Base-by-base conservation (phyloP, 306 rosid genomes). In the Lathyrus aphaca region DNA sequence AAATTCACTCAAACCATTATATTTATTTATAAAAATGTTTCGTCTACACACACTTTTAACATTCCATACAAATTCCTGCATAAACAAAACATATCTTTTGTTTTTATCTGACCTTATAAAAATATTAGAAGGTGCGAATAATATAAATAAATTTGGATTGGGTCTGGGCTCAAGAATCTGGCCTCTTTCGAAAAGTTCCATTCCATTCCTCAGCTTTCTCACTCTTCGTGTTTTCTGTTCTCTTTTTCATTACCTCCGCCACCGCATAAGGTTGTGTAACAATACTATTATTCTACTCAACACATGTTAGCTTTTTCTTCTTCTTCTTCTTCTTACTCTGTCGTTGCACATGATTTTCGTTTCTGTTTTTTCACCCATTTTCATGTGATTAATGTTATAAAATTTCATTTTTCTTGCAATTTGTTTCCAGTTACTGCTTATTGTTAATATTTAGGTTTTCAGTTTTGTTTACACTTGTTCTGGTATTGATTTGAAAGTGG, bases 221-320 rank as follows among this genome's bases (percentile, higher is more conserved):
- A 51, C 58, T 10, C 19, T 17, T 4, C 3, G 15, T 4, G 0
- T 50, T 50, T 4, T 10, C 57, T 7, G 0, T 48, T 48, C 54
- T 35, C 10, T 35, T 35, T 9, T 49, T 9, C 23, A 3, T 8
- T 12, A 3, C 8, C 25, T 53, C 29, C 59, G n/a, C 15, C 8
- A 51, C n/a, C 4, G 14, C 32, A 51, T 5, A 18, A 19, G 12
- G 1, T 8, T 38, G 46, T 18, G 23, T 27, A 10, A 51, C 30
- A 1, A 32, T 14, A 17, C 32, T n/a, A n/a, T n/a, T n/a, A 66
- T 39, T n/a, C 70, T 48, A 29, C 74, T 39, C 58, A 35, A n/a
- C 44, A 4, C 58, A 66, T 65, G 59, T 71, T 39, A 16, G 6
- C 10, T 10, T 4, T 0, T 18, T 51, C n/a, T 51, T 49, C 73